Base-by-base conservation (phyloP, 2,329 filamentous ascomycete genomes). In the Biscogniauxia mediterranea region DNA sequence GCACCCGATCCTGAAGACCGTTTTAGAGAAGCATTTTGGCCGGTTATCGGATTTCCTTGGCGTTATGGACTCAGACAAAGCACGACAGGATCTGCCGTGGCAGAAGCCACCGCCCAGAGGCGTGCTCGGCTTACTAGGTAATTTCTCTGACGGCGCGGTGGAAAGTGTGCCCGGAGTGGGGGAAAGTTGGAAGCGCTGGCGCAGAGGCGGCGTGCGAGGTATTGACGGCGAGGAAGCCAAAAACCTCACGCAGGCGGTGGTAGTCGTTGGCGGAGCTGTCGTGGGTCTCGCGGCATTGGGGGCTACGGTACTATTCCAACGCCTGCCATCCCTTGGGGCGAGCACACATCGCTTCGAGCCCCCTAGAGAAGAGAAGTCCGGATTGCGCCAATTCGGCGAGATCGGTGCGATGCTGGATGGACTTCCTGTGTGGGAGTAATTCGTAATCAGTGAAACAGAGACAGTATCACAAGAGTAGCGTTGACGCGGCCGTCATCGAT, bases 241-340 rank as follows among this genome's bases (percentile, higher is more conserved):
- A 71, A 50, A 73, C 66, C 15, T 64, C 21, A 50, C 68, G 56
- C 63, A 71, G 62, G 56, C 74, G 71, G 57, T 79, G 2, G 54
- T 79, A 15, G 71, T 75, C 1, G 72, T 77, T 2, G 78, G 78
- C 2, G 72, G 75, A 1, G 77, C 75, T 0, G 62, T 79, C 6
- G 74, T 74, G 20, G 64, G 69, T 23, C 57, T 70, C 21, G 68
- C 66, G n/a, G 68, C 67, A 20, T 55, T 70, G 26, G 81, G 79
- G 54, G 75, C 76, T 1, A 70, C 77, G 8, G 71, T 76, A 46
- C 61, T 77, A 15, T 81, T 81, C 68, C 74, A 73, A 28, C 69
- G 72, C 1, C 67, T 83, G 59, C 73, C 77, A 25, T 78, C 80
- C 1, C 81, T 82, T 63, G 82, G 82, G 1, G 71, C 76, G n/a